Base-by-base conservation (phyloP, 2,329 filamentous ascomycete species). In the Cryphonectria radicalis region DNA sequence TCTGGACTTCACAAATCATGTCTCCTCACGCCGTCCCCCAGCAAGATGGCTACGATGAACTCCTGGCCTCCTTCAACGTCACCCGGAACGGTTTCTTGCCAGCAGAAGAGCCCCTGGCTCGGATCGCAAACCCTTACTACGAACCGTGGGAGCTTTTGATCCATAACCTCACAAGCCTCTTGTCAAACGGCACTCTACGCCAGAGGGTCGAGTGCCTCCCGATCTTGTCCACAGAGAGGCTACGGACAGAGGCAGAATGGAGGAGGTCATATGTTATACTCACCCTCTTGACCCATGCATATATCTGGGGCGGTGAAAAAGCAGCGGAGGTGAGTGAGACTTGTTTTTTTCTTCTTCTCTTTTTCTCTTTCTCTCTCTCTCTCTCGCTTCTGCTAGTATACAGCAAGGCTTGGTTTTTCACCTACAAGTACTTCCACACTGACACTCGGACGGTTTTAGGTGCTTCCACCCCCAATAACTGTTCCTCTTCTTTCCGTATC, bases 221-320 rank as follows among this genome's bases (percentile, higher is more conserved):
- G 0, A 79, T 93, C 0, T 84, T 97, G 0, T 91, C 90, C 0
- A 92, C 91, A 0, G 84, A 88, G 25, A 83, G 86, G 7, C 84
- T 97, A 7, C 79, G 80, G 4, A 86, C 85, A 1, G 90, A 93
- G 75, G 81, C 87, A 1, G 92, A 97, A 83, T 97, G 93, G 93
- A 86, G 91, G 74, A 86, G 94, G 75, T 94, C 94, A 69, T 97
- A 97, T 80, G 87, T 91, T 3, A 85, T 97, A 10, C 84, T 98
- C 59, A 89, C 88, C 0, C 96, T 97, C 77, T 87, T 97, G 69
- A 86, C 93, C 0, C 94, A 98, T 80, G 91, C 89, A 13, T 97
- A 97, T 80, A 90, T 98, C 28, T 98, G 95, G 95, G 93, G 94
- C 70, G 93, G 92, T 32, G 88, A 93, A 60, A 86, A 84, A 69